phyloP scores from a whole-genome alignment of 306 rosid genomes.

The Ammopiptanthus mongolicus region DNA sequence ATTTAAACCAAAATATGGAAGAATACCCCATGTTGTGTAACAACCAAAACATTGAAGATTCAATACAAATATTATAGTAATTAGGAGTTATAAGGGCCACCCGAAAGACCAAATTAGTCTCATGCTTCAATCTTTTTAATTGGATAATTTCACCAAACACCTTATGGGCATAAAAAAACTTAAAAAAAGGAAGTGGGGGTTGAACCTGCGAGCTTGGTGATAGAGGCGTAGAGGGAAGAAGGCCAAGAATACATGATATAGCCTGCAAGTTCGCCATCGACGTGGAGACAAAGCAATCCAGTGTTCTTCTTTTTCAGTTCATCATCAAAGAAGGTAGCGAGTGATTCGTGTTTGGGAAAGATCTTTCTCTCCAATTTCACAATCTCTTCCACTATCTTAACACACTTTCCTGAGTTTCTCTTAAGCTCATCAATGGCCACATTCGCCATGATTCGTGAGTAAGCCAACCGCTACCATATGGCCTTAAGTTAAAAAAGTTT shows the following conservation, averaged over 20 bases:
- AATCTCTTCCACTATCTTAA: conserved; percentile 54
- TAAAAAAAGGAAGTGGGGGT: not conserved
- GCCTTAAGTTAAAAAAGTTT: too few relatives aligned
- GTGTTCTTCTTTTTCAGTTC: conserved; percentile 66
- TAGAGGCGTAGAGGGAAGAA: conserved; percentile 65
- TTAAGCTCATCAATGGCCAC: conserved; percentile 47
- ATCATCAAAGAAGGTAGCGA: conserved; percentile 61
- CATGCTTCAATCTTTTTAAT: not conserved
- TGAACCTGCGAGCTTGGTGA: conserved; percentile 90
- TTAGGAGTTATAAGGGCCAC: not conserved
- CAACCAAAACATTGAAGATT: not conserved
- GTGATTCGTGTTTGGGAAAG: conserved; percentile 86
- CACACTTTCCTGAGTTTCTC: conserved; percentile 41
- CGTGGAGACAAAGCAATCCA: conserved; percentile 61
- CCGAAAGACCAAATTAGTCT: not conserved
- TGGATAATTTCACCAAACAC: conserved; percentile 45
- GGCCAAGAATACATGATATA: conserved; percentile 88
- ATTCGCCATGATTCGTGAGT: conserved; percentile 29
- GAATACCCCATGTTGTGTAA: not conserved
- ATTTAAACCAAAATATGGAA: conserved; percentile 3
- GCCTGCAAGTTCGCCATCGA: conserved; percentile 53
- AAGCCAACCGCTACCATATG: not conserved
- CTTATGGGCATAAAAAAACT: conserved; percentile 9
- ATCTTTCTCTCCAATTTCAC: conserved; percentile 71
- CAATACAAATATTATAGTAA: not conserved